Evolutionary conservation across 805 yeast species (phyloP), one percentile per base, ranked within the genome.

Genomic region (Lachancea nothofagi): DNA sequence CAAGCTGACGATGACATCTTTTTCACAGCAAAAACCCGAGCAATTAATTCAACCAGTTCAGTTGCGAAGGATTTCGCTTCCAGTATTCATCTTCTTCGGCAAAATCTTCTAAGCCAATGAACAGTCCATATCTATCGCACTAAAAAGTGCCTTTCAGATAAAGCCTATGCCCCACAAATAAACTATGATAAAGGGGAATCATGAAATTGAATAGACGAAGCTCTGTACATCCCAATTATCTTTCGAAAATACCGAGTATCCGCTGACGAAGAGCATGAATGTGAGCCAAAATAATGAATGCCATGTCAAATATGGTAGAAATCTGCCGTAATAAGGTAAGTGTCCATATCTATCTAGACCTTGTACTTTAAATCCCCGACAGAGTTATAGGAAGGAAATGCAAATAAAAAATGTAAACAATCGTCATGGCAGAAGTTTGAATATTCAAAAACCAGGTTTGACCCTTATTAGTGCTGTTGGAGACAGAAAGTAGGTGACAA

Each of bases 331-430:
- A 66, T 66, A 81, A 7, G 85, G 75, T 25, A 77, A n/a, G n/a
- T n/a, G 67, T 53, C 83, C 71, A 36, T 76, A 78, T 35, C 80
- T 57, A 27, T 65, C 66, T 33, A 81, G 69, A 83, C 85, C 42
- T 15, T 36, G 39, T 3, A 29, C 39, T 8, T 17, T 9, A 20
- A 32, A 36, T 7, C 39, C 39, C 15, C 62, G 63, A 66, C 65
- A 64, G 62, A 81, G 81, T 49, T 72, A 70, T 37, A 82, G 64
- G 59, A 77, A 80, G 24, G 83, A 75, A 38, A 77, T 64, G 44
- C 77, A 63, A 46, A 81, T 78, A 41, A 82, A 72, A 21, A 77
- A n/a, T 64, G 85, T 86, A 82, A 22, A 83, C 77, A 48, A 80
- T 62, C 44, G 80, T 66, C 41, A 85, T 85, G 40, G 80, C 74